Conservation (phyloP, 2,329 filamentous ascomycete species). For the Cytospora chrysosperma region DNA sequence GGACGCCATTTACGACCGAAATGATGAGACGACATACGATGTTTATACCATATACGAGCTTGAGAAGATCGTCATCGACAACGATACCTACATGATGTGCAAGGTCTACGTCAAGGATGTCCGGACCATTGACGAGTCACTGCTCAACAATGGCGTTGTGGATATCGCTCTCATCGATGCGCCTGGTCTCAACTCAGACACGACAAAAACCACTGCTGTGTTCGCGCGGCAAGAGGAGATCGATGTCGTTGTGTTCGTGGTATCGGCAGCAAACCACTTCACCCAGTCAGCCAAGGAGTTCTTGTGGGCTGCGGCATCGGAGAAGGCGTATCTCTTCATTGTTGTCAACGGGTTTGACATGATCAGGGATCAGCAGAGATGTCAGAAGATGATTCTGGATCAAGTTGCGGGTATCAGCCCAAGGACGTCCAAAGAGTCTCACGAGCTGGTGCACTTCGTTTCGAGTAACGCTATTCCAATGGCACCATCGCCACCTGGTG, state of each 20-base stretch:
- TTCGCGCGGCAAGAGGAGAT: slow-evolving; percentile 98
- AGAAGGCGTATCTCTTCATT: slow-evolving; percentile 99
- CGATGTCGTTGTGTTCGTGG: slow-evolving; percentile 97
- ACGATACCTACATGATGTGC: slow-evolving; percentile 86
- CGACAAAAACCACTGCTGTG: slow-evolving; percentile 93
- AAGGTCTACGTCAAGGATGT: slow-evolving; percentile 96
- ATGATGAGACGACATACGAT: slow-evolving; percentile 92
- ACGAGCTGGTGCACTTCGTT: slow-evolving; percentile 94
- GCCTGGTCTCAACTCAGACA: slow-evolving; percentile 92
- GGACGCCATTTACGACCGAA: slow-evolving; percentile 74
- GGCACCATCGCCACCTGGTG: slow-evolving; percentile 56
- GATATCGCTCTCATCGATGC: slow-evolving; percentile 98
- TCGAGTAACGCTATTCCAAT: slow-evolving; percentile 94
- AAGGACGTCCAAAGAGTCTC: slow-evolving; percentile 85
- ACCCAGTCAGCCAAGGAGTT: slow-evolving; percentile 98
- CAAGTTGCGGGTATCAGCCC: slow-evolving; percentile 88
- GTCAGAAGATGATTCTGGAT: slow-evolving; percentile 88
- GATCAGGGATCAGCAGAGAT: slow-evolving; percentile 87
- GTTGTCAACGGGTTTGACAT: slow-evolving; percentile 97
- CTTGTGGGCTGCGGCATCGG: slow-evolving; percentile 89
- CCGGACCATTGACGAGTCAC: slow-evolving; percentile 83
- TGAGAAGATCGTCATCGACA: slow-evolving; percentile 87
- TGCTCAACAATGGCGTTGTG: slow-evolving; percentile 96
- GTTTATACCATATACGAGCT: slow-evolving; percentile 76
- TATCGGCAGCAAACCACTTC: slow-evolving; percentile 96